Evolutionary conservation across 768 basidiomycete species (phyloP).

Genomic region (Trichaptum fuscoviolaceum): DNA sequence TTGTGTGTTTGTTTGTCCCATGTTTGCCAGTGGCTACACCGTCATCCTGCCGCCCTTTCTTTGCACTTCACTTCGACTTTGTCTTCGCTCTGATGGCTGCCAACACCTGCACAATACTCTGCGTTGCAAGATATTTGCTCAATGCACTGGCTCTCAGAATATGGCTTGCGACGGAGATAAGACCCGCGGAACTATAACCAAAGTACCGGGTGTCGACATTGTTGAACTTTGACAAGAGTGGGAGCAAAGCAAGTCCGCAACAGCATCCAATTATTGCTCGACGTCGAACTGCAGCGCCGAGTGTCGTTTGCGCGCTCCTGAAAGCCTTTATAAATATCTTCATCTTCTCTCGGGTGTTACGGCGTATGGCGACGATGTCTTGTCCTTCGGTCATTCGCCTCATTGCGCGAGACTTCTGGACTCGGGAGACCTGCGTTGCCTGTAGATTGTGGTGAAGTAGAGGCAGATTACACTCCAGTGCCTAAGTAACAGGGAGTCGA

Average conservation of each 20-base stretch:
- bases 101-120: neutral
- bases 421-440: too few relatives aligned
- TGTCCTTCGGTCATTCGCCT: neutral
- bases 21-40: neutral
- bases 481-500: neutral
- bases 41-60: neutral
- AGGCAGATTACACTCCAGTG: too few relatives aligned
- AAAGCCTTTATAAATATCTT: neutral
- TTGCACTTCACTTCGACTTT: neutral
- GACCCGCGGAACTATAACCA: neutral
- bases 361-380: neutral
- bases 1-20: neutral
- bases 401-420: neutral
- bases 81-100: neutral
- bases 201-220: neutral
- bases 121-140: neutral
- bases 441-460: too few relatives aligned
- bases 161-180: neutral
- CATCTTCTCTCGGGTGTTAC: neutral
- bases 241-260: neutral
- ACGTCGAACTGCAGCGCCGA: neutral
- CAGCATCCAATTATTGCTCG: neutral
- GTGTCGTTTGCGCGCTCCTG: neutral
- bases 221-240: neutral
- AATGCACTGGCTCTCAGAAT: neutral